A percentile compares a stretch with the other conserved stretches of the same genome.
Evolutionary conservation across 768 basidiomycete species (phyloP).

Genomic region (Lentinula lateritia): DNA sequence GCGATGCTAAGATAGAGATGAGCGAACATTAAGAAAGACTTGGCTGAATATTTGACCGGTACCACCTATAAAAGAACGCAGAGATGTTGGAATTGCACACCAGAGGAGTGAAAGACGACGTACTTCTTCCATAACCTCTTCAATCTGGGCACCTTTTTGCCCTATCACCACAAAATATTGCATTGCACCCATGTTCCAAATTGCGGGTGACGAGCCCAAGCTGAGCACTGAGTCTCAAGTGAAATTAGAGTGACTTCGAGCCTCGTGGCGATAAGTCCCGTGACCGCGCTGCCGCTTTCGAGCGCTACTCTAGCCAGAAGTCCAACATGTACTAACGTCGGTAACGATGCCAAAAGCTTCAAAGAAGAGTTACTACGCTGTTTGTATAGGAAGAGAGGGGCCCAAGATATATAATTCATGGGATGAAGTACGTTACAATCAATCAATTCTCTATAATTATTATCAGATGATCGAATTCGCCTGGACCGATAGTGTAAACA

Average conservation of each 20-base stretch:
- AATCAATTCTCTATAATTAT: background rate
- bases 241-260: too few relatives aligned
- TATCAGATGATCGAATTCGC: background rate
- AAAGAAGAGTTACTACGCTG: slow-evolving; percentile 52
- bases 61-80: background rate
- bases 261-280: too few relatives aligned
- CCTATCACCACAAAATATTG: background rate
- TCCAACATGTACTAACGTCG: too few relatives aligned
- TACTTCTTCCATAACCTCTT: background rate
- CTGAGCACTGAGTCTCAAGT: too few relatives aligned
- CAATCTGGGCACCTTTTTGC: background rate
- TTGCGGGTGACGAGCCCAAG: too few relatives aligned
- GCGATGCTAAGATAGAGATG: background rate
- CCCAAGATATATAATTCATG: slow-evolving; percentile 53
- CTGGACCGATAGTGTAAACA: slow-evolving; percentile 33
- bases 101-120: background rate
- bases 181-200: background rate
- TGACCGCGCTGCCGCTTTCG: background rate
- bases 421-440: slow-evolving; percentile 43
- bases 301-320: background rate
- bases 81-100: background rate
- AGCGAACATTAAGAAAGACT: too few relatives aligned
- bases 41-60: background rate
- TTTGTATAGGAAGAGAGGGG: slow-evolving; percentile 50
- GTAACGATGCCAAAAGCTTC: slow-evolving; percentile 9